Evolutionary conservation across 1,284 basidiomycete species (phyloP).

Genomic region (Naganishia liquefaciens): DNA sequence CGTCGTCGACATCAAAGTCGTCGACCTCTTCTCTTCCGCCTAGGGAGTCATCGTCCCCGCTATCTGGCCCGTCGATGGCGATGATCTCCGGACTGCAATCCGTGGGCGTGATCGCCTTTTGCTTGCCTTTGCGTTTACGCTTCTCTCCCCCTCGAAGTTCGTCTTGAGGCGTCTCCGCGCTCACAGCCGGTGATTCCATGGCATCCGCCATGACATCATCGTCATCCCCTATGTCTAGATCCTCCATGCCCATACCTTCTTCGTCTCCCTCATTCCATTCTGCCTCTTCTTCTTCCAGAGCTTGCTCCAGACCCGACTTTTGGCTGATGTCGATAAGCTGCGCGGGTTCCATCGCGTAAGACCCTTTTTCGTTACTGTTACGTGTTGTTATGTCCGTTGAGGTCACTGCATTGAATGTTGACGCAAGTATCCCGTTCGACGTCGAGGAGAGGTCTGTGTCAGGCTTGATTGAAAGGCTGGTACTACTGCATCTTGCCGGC

Average conservation of each 20-base stretch:
- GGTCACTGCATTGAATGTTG: background rate
- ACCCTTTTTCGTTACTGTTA: background rate
- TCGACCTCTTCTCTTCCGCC: slow-evolving; percentile 15
- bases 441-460: background rate
- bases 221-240: slow-evolving; percentile 40
- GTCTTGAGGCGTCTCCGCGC: background rate
- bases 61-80: slow-evolving; percentile 12
- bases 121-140: slow-evolving; percentile 19
- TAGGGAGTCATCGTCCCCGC: slow-evolving; percentile 27
- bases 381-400: no score
- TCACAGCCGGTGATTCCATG: background rate
- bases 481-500: background rate
- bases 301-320: slow-evolving; percentile 19
- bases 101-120: background rate
- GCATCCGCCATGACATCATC: slow-evolving; percentile 35
- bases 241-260: slow-evolving; percentile 53
- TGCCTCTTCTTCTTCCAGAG: slow-evolving; percentile 34
- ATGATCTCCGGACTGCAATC: slow-evolving; percentile 9
- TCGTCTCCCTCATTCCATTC: slow-evolving; percentile 50
- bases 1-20: slow-evolving; percentile 27
- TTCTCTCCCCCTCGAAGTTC: slow-evolving; percentile 14
- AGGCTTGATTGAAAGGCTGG: background rate
- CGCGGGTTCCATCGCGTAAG: background rate
- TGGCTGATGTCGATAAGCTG: background rate
- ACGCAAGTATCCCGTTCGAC: background rate